Conservation (phyloP, 768 basidiomycete species). For the Pisolithus albus region DNA sequence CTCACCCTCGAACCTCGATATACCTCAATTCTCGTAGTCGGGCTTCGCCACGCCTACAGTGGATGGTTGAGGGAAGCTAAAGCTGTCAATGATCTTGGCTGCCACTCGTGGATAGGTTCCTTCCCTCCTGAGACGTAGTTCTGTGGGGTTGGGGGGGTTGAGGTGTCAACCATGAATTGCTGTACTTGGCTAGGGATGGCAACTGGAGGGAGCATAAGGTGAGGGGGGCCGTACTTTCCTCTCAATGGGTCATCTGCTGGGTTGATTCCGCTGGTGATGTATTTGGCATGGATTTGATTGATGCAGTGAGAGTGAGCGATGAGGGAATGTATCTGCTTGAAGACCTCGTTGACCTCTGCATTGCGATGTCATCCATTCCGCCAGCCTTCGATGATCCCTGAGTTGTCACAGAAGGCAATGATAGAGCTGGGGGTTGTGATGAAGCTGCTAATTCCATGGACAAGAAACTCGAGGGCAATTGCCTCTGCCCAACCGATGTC, state of each 20-base stretch:
- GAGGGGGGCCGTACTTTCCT: neutral
- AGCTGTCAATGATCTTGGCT: neutral
- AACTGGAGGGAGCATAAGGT: conserved; percentile 8
- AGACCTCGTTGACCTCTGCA: conserved; percentile 6
- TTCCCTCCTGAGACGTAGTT: conserved; percentile 3
- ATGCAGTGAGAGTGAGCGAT: neutral
- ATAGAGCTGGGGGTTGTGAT: neutral
- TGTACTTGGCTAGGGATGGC: conserved; percentile 4
- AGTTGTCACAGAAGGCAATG: conserved; percentile 10
- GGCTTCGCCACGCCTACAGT: too few species aligned
- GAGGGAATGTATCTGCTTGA: conserved; percentile 11
- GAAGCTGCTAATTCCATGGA: neutral
- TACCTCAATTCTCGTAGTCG: too few species aligned
- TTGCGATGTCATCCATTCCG: conserved; percentile 4
- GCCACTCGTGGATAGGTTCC: neutral
- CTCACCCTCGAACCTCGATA: too few species aligned
- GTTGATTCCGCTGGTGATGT: neutral
- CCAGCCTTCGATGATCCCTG: conserved; percentile 9
- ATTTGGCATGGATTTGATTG: neutral
- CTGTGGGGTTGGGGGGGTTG: conserved; percentile 1
- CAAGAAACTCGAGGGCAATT: conserved; percentile 9
- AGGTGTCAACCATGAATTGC: conserved; percentile 13
- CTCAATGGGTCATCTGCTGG: conserved; percentile 7
- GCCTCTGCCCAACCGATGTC: conserved; percentile 39
- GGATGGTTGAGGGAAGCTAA: too few species aligned